These are phyloP conservation scores for Verticillium nubilum DNA, from an alignment of 2,329 filamentous ascomycete species.

Conservation along the genomic window DNA sequence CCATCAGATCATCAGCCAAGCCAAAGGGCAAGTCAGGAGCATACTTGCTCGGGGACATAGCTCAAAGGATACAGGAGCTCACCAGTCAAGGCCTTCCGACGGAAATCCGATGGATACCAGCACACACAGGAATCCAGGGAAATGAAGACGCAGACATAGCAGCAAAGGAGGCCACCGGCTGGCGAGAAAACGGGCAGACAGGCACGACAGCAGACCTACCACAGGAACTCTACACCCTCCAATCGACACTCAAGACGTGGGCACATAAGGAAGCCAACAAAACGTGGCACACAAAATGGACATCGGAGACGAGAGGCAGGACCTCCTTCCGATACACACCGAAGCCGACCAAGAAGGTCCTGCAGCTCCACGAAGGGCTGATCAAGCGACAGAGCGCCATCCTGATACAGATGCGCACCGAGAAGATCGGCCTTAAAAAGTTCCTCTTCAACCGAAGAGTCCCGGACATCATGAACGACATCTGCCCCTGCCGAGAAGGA, in stretches of 20 bases:
- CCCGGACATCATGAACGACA: slow-evolving; percentile 2
- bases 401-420: slow-evolving; percentile 2
- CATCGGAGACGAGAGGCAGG: slow-evolving; percentile 2
- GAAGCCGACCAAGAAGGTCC: not conserved
- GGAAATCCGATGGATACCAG: slow-evolving; percentile 9
- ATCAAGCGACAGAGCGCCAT: not conserved
- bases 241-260: not conserved
- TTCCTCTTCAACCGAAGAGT: slow-evolving; percentile 11
- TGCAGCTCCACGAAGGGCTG: not conserved
- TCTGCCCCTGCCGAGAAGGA: slow-evolving; percentile 6
- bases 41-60: not conserved
- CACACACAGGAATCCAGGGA: slow-evolving; percentile 13
- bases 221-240: slow-evolving; percentile 17
- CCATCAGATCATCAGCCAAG: not conserved
- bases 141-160: slow-evolving; percentile 17
- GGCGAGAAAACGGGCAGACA: too few relatives aligned
- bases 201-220: too few relatives aligned
- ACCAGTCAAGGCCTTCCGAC: not conserved
- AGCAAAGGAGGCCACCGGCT: slow-evolving; percentile 32
- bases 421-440: slow-evolving; percentile 7
- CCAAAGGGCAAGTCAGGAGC: not conserved
- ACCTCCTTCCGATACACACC: not conserved
- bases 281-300: slow-evolving; percentile 4
- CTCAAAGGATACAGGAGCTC: not conserved
- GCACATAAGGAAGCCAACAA: too few relatives aligned